phyloP scores from a whole-genome alignment of 2,329 filamentous ascomycete species.

The Ophiosphaerella narmari region DNA sequence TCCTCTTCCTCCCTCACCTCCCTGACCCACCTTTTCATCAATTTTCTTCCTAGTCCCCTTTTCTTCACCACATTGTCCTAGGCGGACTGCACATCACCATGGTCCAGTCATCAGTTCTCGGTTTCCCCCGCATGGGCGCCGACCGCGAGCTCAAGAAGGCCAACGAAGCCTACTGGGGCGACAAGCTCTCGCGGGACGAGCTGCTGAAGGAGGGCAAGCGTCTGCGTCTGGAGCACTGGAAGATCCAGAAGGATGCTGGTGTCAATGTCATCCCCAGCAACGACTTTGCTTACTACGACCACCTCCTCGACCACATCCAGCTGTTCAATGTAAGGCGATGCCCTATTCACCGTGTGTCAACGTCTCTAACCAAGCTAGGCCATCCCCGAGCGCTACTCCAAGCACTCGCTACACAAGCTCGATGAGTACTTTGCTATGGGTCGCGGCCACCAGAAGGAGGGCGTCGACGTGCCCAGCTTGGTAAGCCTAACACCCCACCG shows the following conservation, averaged over 20 bases:
- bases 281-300: constrained; percentile 98
- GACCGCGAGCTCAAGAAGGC: constrained; percentile 99
- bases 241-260: constrained; percentile 98
- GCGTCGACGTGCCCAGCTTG: constrained; percentile 88
- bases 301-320: constrained; percentile 97
- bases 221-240: constrained; percentile 96
- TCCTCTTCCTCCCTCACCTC: constrained; percentile 12
- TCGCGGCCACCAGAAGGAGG: constrained; percentile 94
- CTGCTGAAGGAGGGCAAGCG: constrained; percentile 95
- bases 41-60: constrained; percentile 4
- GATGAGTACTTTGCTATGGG: constrained; percentile 99
- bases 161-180: constrained; percentile 96
- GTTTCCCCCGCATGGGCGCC: constrained; percentile 98
- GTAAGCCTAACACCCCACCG: constrained; percentile 45
- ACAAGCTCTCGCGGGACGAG: constrained; percentile 89
- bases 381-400: constrained; percentile 90
- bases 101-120: constrained; percentile 75
- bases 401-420: constrained; percentile 81
- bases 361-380: constrained; percentile 60
- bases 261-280: constrained; percentile 99
- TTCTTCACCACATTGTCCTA: constrained; percentile 9
- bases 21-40: constrained; percentile 5
- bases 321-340: constrained; percentile 78
- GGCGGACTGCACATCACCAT: constrained; percentile 39
- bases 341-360: too few species aligned